Evolutionary conservation across 208 protist species (phyloP).

Genomic region (Crithidia sp.): DNA sequence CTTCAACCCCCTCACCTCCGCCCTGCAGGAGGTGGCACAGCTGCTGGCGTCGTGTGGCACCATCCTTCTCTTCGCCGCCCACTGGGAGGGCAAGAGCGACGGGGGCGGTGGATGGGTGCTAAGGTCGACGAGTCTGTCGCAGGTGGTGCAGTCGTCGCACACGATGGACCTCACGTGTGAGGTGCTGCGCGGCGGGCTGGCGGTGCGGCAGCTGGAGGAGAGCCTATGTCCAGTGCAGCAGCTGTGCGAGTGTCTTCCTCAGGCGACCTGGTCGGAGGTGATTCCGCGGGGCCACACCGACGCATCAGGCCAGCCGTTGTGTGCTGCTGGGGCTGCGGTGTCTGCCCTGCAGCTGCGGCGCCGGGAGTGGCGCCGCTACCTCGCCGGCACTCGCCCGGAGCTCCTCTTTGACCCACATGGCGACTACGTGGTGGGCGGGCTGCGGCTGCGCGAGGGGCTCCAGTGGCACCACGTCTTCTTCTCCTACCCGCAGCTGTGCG

Average conservation of each 20-base stretch:
- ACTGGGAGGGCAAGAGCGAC: neutral
- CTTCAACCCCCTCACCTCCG: constrained; percentile 43
- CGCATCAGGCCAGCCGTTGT: too few relatives aligned
- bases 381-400: constrained; percentile 4
- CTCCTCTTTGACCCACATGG: constrained; percentile 40
- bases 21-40: constrained; percentile 29
- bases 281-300: too few relatives aligned
- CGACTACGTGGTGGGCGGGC: constrained; percentile 53
- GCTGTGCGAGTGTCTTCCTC: constrained; percentile 38
- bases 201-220: constrained; percentile 21
- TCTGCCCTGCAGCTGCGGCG: constrained; percentile 21
- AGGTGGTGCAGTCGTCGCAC: constrained; percentile 4
- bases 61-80: constrained; percentile 16
- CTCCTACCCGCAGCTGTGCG: constrained; percentile 62
- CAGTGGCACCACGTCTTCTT: constrained; percentile 65
- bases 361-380: constrained; percentile 20
- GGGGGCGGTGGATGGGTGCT: neutral
- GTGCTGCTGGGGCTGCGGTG: neutral
- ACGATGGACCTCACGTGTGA: constrained; percentile 15
- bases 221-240: constrained; percentile 28
- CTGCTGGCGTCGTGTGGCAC: constrained; percentile 18
- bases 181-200: constrained; percentile 22
- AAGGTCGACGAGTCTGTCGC: neutral
- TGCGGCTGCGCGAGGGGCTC: constrained; percentile 46
- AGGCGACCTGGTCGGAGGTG: constrained; percentile 14